Evolutionary conservation across 2,329 filamentous ascomycete species (phyloP).

Genomic region (Penicillium brevicompactum): DNA sequence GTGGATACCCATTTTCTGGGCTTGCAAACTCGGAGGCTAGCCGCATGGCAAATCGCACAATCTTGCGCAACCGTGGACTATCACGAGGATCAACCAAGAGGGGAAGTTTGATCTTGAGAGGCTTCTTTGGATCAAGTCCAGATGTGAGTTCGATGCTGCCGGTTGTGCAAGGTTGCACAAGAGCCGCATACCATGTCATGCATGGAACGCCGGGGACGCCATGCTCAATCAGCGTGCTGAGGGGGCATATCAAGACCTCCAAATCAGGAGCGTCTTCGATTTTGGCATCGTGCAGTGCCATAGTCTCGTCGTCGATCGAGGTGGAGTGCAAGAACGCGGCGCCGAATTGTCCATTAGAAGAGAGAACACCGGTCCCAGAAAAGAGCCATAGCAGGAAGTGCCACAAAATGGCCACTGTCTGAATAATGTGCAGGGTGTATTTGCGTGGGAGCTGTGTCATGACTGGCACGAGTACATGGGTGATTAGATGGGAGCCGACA

Average conservation of each 20-base stretch:
- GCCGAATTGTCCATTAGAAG: slow-evolving; percentile 6
- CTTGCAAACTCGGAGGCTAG: slow-evolving; percentile 2
- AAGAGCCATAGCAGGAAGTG: slow-evolving; percentile 3
- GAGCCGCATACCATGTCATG: slow-evolving; percentile 4
- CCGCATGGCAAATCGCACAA: slow-evolving; percentile 3
- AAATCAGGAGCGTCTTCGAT: background rate
- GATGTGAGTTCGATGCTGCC: background rate
- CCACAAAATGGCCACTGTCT: slow-evolving; percentile 5
- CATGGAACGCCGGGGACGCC: slow-evolving; percentile 3
- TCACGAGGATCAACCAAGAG: background rate
- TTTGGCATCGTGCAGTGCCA: background rate
- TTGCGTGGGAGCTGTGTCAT: slow-evolving; percentile 4
- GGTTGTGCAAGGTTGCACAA: background rate
- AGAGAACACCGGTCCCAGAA: background rate
- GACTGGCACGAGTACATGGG: slow-evolving; percentile 2
- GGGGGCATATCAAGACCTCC: background rate
- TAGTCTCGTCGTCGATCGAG: background rate
- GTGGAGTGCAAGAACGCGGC: slow-evolving; percentile 4
- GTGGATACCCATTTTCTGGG: background rate
- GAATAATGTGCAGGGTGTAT: slow-evolving; percentile 4
- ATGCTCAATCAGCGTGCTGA: slow-evolving; percentile 2
- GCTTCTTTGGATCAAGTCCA: background rate
- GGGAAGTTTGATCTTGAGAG: background rate
- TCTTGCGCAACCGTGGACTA: background rate
- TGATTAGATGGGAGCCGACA: slow-evolving; percentile 1